A percentile compares a stretch with the other conserved stretches of the same genome.
These are phyloP conservation scores for Papiliotrema laurentii DNA, from an alignment of 1,284 basidiomycete species.

Conservation along the genomic window DNA sequence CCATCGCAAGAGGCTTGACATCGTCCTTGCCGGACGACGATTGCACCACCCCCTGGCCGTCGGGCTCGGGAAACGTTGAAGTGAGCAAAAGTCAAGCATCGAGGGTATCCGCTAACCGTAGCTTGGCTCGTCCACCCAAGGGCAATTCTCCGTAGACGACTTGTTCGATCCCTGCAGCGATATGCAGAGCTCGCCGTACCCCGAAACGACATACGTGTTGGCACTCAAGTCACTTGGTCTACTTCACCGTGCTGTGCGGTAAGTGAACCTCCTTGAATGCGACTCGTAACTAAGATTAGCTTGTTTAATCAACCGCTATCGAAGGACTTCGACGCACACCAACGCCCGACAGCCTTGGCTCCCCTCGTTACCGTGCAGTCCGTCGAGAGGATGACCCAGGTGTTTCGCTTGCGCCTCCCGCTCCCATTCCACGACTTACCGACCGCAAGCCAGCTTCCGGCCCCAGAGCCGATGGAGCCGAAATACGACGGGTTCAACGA, in stretches of 20 bases:
- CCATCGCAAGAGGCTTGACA: conserved; percentile 32
- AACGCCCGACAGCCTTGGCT: conserved; percentile 18
- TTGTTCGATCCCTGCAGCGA: conserved; percentile 17
- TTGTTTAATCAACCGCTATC: conserved; percentile 29
- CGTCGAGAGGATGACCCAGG: conserved; percentile 15
- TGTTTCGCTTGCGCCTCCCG: conserved; percentile 19
- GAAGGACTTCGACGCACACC: conserved; percentile 5
- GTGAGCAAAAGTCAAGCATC: conserved; percentile 10
- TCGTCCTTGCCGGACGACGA: conserved; percentile 23
- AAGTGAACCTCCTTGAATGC: conserved; percentile 4
- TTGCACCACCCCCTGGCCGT: conserved; percentile 33
- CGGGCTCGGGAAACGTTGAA: conserved; percentile 18
- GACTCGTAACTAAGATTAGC: too few species aligned
- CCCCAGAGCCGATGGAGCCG: too few species aligned
- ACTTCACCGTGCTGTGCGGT: conserved; percentile 26
- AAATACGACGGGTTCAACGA: conserved; percentile 19
- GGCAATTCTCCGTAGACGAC: conserved; percentile 8
- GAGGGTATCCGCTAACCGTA: too few species aligned
- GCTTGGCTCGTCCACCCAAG: neutral
- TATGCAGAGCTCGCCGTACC: conserved; percentile 11
- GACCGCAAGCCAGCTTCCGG: neutral
- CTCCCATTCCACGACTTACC: conserved; percentile 6
- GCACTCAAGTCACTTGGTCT: conserved; percentile 28
- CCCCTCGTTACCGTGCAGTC: conserved; percentile 11
- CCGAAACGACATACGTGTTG: conserved; percentile 26